Percentiles rank a stretch among this genome's conserved stretches.
phyloP scores from a whole-genome alignment of 371 early-diverging fungal genomes.

The Dinochytrium kinnereticum region DNA sequence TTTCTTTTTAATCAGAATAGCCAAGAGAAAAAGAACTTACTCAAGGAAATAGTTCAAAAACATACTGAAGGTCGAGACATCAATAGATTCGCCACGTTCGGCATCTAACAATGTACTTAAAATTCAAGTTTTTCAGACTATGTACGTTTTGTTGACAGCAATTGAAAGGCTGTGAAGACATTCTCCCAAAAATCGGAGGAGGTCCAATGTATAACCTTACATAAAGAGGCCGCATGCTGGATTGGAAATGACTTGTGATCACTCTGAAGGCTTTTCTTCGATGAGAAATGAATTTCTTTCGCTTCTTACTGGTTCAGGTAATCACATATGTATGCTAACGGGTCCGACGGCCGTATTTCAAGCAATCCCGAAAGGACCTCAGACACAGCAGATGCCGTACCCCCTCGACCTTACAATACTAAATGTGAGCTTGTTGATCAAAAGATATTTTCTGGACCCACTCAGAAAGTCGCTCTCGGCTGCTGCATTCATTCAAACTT shows the following conservation, averaged over 20 bases:
- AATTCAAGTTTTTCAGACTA: background rate
- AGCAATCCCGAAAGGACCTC: constrained; percentile 16
- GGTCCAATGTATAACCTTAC: constrained; percentile 19
- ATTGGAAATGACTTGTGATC: constrained; percentile 17
- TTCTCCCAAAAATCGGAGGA: constrained; percentile 17
- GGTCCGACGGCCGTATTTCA: constrained; percentile 26
- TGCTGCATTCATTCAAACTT: too few species aligned
- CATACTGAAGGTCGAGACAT: constrained; percentile 1
- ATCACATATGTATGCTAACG: constrained; percentile 29
- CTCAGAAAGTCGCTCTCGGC: background rate
- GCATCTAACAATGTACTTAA: background rate
- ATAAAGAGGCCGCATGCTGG: constrained; percentile 20
- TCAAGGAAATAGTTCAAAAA: constrained; percentile 19
- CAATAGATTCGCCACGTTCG: background rate
- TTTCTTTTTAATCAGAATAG: background rate
- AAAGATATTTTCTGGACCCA: background rate
- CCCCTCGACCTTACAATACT: background rate
- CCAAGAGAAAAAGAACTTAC: background rate
- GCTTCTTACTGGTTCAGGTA: constrained; percentile 20
- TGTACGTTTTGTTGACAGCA: background rate
- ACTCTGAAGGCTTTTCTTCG: constrained; percentile 11
- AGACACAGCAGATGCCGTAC: background rate
- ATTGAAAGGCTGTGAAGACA: constrained; percentile 7
- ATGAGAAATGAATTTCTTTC: background rate
- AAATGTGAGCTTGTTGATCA: too few species aligned